These are phyloP conservation scores for Pythium aphanidermatum DNA, from an alignment of 352 stramenopile genomes.

Conservation along the genomic window DNA sequence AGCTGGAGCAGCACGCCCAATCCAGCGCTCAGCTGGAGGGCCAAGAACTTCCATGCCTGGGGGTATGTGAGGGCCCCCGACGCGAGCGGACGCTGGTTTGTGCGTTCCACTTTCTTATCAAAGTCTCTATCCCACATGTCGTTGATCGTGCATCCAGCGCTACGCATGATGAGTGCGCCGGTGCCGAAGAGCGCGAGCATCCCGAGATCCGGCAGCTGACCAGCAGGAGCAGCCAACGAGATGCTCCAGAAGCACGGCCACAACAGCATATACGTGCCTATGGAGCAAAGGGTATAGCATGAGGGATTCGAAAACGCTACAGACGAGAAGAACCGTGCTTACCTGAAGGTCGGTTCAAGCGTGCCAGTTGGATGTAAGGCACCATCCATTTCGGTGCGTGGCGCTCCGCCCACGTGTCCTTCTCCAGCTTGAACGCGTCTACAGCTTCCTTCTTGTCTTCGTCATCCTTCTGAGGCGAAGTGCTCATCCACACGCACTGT, in stretches of 20 bases:
- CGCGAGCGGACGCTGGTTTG: constrained; percentile 92
- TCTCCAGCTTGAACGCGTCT: constrained; percentile 64
- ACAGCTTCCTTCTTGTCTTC: background rate
- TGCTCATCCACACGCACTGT: constrained; percentile 6
- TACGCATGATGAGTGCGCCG: constrained; percentile 96
- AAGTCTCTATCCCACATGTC: constrained; percentile 99
- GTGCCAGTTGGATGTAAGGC: constrained; percentile 83
- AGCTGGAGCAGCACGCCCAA: constrained; percentile 94
- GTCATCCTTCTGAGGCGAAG: background rate
- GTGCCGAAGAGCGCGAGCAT: constrained; percentile 80
- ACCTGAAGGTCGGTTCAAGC: constrained; percentile 73
- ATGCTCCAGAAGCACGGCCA: constrained; percentile 98
- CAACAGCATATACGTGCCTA: constrained; percentile 93
- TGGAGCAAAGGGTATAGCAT: background rate
- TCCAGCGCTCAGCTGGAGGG: constrained; percentile 86
- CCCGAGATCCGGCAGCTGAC: constrained; percentile 72
- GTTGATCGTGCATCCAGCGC: constrained; percentile 98
- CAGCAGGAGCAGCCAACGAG: constrained; percentile 84
- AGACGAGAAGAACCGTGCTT: background rate
- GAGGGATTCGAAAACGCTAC: background rate
- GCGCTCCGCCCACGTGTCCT: constrained; percentile 82
- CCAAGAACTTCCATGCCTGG: constrained; percentile 94
- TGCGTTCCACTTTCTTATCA: constrained; percentile 94
- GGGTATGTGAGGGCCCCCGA: constrained; percentile 84
- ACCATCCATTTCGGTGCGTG: constrained; percentile 72